Conservation (phyloP, 176 grass and related monocot species). For the Dactylis glomerata region DNA sequence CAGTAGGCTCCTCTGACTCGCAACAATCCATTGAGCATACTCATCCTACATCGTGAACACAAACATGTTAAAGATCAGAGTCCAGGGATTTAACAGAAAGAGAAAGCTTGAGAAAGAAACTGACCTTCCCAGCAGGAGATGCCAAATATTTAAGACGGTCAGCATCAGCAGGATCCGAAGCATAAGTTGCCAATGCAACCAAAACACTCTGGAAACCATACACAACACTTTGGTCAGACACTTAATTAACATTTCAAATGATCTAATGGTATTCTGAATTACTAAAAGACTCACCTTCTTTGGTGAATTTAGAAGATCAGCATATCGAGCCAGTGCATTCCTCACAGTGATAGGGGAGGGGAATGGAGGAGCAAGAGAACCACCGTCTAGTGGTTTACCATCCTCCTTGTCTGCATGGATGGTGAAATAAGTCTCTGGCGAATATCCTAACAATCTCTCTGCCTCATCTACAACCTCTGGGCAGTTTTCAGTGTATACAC, state of each 20-base stretch:
- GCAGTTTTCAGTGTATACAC: constrained; percentile 79
- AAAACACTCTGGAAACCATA: constrained; percentile 62
- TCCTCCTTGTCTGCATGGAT: constrained; percentile 88
- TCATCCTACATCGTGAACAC: constrained; percentile 70
- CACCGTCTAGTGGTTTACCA: constrained; percentile 61
- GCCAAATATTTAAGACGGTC: constrained; percentile 73
- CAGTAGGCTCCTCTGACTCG: constrained; percentile 80
- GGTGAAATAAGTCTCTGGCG: constrained; percentile 73
- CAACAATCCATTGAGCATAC: constrained; percentile 85
- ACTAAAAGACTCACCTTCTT: constrained; percentile 65
- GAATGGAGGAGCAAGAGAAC: constrained; percentile 81
- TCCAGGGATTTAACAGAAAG: constrained; percentile 11
- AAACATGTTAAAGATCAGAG: not conserved
- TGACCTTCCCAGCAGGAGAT: constrained; percentile 88
- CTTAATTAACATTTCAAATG: not conserved
- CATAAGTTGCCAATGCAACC: constrained; percentile 71
- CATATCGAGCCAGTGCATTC: constrained; percentile 79
- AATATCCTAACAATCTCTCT: constrained; percentile 74
- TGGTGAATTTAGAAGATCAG: constrained; percentile 94
- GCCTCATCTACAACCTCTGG: constrained; percentile 69
- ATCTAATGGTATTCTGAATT: not conserved
- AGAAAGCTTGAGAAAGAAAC: constrained; percentile 20
- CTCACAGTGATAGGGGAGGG: constrained; percentile 69
- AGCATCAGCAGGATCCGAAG: constrained; percentile 66
- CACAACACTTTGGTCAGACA: not conserved